phyloP scores from a whole-genome alignment of 2,329 filamentous ascomycete species.

The Cercospora brassicicola region DNA sequence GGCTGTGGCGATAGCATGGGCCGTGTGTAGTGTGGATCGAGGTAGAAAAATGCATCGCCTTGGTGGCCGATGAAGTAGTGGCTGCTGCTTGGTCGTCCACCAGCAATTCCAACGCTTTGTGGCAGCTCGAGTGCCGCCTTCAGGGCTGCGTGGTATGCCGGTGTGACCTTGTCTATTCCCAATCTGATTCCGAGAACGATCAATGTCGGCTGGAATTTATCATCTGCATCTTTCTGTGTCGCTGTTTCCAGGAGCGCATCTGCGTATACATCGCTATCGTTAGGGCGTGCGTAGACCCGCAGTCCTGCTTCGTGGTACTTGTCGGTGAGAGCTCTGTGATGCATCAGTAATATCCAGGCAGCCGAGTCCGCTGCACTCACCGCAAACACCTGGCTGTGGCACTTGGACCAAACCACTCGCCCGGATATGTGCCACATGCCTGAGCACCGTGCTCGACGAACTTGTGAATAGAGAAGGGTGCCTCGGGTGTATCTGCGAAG shows the following conservation, averaged over 20 bases:
- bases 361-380: conserved; percentile 54
- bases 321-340: conserved; percentile 68
- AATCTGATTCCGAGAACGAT: conserved; percentile 85
- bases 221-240: conserved; percentile 57
- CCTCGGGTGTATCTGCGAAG: conserved; percentile 82
- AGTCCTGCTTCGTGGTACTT: conserved; percentile 62
- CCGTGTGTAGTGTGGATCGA: conserved; percentile 88
- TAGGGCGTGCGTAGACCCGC: conserved; percentile 83
- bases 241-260: conserved; percentile 81
- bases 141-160: conserved; percentile 92
- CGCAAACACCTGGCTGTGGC: conserved; percentile 92
- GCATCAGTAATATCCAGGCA: conserved; percentile 14
- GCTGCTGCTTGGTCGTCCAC: conserved; percentile 87
- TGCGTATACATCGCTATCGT: conserved; percentile 89
- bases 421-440: conserved; percentile 89
- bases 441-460: conserved; percentile 86
- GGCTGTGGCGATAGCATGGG: conserved; percentile 63
- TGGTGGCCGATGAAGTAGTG: conserved; percentile 74
- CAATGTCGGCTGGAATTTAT: conserved; percentile 75
- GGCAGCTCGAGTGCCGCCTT: conserved; percentile 79
- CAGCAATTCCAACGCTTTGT: conserved; percentile 94
- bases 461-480: conserved; percentile 90
- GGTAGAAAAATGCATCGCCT: conserved; percentile 82
- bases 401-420: conserved; percentile 98
- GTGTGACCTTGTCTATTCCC: conserved; percentile 91